A percentile compares a stretch with the other conserved stretches of the same genome.
These are phyloP conservation scores for Neurospora sp. DNA, from an alignment of 495 filamentous ascomycete species.

Conservation along the genomic window DNA sequence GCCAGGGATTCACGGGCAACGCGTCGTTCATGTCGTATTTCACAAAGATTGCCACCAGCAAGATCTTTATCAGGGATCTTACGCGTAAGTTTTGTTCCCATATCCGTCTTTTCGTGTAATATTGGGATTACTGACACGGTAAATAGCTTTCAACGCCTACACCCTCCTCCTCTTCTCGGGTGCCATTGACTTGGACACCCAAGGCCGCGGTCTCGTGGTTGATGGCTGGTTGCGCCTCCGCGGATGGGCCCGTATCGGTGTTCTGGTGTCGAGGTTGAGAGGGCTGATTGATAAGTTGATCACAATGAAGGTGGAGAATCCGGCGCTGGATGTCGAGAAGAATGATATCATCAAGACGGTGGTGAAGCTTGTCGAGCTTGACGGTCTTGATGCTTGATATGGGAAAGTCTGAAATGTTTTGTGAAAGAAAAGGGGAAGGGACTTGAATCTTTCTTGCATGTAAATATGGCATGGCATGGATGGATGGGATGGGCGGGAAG, in stretches of 20 bases:
- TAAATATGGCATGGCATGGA: background rate
- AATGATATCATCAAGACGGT: slow-evolving; percentile 67
- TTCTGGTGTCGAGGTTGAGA: slow-evolving; percentile 72
- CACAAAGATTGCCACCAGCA: slow-evolving; percentile 79
- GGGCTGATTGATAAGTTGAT: slow-evolving; percentile 80
- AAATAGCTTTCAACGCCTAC: slow-evolving; percentile 77
- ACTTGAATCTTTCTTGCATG: background rate
- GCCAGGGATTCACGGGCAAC: slow-evolving; percentile 58
- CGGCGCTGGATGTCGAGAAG: slow-evolving; percentile 34
- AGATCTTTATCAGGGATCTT: slow-evolving; percentile 77
- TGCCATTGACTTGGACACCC: slow-evolving; percentile 71
- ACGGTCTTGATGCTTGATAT: slow-evolving; percentile 61
- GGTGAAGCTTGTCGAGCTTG: slow-evolving; percentile 70
- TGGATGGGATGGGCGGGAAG: background rate
- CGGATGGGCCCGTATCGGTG: slow-evolving; percentile 92
- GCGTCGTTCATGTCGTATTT: slow-evolving; percentile 75
- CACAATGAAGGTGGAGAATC: slow-evolving; percentile 67
- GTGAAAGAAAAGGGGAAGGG: no score
- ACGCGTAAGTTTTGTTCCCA: slow-evolving; percentile 54
- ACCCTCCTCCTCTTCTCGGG: slow-evolving; percentile 86
- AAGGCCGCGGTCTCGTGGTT: slow-evolving; percentile 78
- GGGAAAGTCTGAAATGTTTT: background rate
- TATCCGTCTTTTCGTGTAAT: background rate
- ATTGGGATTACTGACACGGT: background rate
- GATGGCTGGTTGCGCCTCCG: slow-evolving; percentile 87